Percentiles rank a stretch among this genome's conserved stretches.
These are phyloP conservation scores for Mycena vitilis DNA, from an alignment of 768 basidiomycete species.

Conservation along the genomic window DNA sequence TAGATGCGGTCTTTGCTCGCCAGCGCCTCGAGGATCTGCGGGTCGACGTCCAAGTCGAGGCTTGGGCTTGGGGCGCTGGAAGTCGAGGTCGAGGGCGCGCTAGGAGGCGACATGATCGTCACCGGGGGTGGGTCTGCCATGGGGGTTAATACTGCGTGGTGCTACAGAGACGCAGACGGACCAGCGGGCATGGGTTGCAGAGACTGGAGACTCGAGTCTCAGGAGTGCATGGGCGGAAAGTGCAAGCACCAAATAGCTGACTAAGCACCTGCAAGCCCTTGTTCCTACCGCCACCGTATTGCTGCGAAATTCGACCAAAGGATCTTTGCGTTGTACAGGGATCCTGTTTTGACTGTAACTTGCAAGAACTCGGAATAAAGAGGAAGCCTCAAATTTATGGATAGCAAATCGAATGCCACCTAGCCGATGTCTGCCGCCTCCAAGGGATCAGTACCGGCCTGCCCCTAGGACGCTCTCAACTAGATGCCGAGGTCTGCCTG, in stretches of 20 bases:
- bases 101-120: slow-evolving; percentile 34
- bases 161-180: not conserved
- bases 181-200: slow-evolving; percentile 20
- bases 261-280: not conserved
- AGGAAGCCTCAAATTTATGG: too few species aligned
- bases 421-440: too few species aligned
- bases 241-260: slow-evolving; percentile 1
- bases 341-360: too few species aligned
- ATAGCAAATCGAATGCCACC: too few species aligned
- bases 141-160: not conserved
- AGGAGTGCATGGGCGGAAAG: slow-evolving; percentile 26
- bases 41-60: slow-evolving; percentile 66
- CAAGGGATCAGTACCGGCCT: too few species aligned
- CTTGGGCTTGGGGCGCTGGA: slow-evolving; percentile 31
- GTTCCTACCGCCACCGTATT: too few species aligned
- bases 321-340: too few species aligned
- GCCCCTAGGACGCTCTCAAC: too few species aligned
- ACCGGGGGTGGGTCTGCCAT: slow-evolving; percentile 8
- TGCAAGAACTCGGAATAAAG: too few species aligned
- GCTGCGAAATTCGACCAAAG: too few species aligned
- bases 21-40: slow-evolving; percentile 87
- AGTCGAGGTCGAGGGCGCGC: slow-evolving; percentile 22
- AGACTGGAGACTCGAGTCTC: slow-evolving; percentile 19
- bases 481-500: too few species aligned
- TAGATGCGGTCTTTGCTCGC: slow-evolving; percentile 89